phyloP scores from a whole-genome alignment of 176 grass and related monocot genomes.

The Oropetium thomaeum region DNA sequence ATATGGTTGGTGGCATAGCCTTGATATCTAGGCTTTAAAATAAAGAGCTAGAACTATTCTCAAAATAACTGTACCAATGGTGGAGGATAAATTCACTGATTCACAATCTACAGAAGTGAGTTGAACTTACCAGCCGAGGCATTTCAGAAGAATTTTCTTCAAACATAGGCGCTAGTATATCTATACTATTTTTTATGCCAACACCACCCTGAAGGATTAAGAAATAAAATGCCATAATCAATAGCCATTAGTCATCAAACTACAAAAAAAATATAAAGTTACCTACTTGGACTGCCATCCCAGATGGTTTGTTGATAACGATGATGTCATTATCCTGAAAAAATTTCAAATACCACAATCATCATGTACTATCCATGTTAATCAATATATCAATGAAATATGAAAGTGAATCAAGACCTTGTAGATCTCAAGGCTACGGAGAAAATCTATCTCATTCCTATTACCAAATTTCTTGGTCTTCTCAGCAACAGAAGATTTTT shows the following conservation, averaged over 20 bases:
- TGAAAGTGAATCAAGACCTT: conserved; percentile 50
- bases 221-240: conserved; percentile 14
- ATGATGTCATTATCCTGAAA: conserved; percentile 77
- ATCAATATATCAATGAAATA: conserved; percentile 8
- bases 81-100: background rate
- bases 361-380: conserved; percentile 23
- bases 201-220: conserved; percentile 64
- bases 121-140: conserved; percentile 75
- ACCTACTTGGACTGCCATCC: conserved; percentile 84
- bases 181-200: conserved; percentile 83
- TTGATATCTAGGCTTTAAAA: no score
- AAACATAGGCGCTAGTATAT: conserved; percentile 61
- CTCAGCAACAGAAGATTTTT: conserved; percentile 45
- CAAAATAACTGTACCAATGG: background rate
- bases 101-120: conserved; percentile 17
- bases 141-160: conserved; percentile 53
- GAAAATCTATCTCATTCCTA: conserved; percentile 64
- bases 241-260: conserved; percentile 9
- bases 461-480: conserved; percentile 48
- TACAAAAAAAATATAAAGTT: conserved; percentile 23
- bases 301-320: conserved; percentile 82
- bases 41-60: no score
- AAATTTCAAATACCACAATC: conserved; percentile 17
- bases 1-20: no score
- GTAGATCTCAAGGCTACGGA: conserved; percentile 74